Base-by-base conservation (phyloP, 371 early-diverging fungal genomes). In the Haplosporangium sp. region DNA sequence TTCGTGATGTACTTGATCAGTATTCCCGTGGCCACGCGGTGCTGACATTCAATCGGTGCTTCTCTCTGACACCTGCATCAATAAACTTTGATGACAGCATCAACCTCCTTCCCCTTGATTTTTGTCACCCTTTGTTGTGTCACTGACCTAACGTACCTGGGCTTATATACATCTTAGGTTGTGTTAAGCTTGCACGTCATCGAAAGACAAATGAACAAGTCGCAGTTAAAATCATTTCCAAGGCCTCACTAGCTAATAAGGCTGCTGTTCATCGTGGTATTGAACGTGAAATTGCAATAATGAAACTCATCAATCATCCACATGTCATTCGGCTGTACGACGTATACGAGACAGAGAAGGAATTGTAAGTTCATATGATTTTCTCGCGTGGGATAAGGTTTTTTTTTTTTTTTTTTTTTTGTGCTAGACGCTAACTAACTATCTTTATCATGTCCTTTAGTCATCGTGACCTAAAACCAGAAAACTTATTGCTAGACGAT, bases 381-480 rank as follows among this genome's bases (percentile, higher is more conserved):
- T 27, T 27, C 27, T 27, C 27, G 27, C 27, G 27, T 27, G 27
- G 27, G 27, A 27, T 27, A 27, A 27, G 1, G 27, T 27, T 27
- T 27, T 27, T 27, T 27, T 27, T 27, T 27, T 27, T 27, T 27
- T 27, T 27, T 11, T 42, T 42, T 11, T 11, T 42, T 1, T 42
- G 27, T 15, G 1, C 48, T 17, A 17, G 15, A 5, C 17, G 17
- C 15, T 15, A 48, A 17, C 17, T 48, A 48, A 27, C 27, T 27
- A 27, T 27, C 27, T 27, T 5, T 5, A 48, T 17, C 15, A 15
- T 10, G 48, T 11, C 11, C 48, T 59, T 20, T 75, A 95, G 97
- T 66, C 99, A 99, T 85, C 93, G 99, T 64, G 99, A 99, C 84
- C 85, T 99, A 19, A 99, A 99, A 78, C 97, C 98, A 83, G 94